Percentiles rank a stretch among this genome's conserved stretches.
phyloP scores from a whole-genome alignment of 1,139 yeast species.

The Yamadazyma taylorii region DNA sequence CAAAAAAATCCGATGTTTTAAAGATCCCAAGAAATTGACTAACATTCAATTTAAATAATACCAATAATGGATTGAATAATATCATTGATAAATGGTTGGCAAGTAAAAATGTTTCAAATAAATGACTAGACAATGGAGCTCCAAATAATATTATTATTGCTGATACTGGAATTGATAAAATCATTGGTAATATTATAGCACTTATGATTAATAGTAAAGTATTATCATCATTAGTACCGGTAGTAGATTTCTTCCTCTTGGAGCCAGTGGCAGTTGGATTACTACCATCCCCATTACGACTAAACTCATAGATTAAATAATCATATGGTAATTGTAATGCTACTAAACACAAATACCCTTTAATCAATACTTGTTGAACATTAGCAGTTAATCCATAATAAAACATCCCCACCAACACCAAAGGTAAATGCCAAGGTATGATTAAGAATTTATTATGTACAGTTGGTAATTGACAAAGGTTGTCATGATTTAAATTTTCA shows the following conservation, averaged over 20 bases:
- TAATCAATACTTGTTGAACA: conserved; percentile 25
- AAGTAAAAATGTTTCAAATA: conserved; percentile 60
- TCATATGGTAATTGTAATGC: conserved; percentile 31
- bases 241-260: conserved; percentile 21
- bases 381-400: conserved; percentile 35
- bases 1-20: conserved; percentile 23
- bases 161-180: conserved; percentile 54
- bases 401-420: conserved; percentile 40
- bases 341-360: conserved; percentile 27
- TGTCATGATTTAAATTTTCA: conserved; percentile 9
- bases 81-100: conserved; percentile 66
- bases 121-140: conserved; percentile 67
- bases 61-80: conserved; percentile 62
- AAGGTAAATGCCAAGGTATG: conserved; percentile 49
- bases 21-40: conserved; percentile 26
- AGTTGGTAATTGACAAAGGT: conserved; percentile 8
- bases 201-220: conserved; percentile 33
- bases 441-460: conserved; percentile 6
- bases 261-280: conserved; percentile 2
- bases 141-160: conserved; percentile 69
- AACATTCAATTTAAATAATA: conserved; percentile 58
- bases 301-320: conserved; percentile 16
- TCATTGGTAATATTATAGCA: conserved; percentile 39
- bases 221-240: conserved; percentile 27
- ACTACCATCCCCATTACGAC: conserved; percentile 10